A percentile compares a stretch with the other conserved stretches of the same genome.
These are phyloP conservation scores for Betula pendula DNA, from an alignment of 306 rosid species.

Conservation along the genomic window DNA sequence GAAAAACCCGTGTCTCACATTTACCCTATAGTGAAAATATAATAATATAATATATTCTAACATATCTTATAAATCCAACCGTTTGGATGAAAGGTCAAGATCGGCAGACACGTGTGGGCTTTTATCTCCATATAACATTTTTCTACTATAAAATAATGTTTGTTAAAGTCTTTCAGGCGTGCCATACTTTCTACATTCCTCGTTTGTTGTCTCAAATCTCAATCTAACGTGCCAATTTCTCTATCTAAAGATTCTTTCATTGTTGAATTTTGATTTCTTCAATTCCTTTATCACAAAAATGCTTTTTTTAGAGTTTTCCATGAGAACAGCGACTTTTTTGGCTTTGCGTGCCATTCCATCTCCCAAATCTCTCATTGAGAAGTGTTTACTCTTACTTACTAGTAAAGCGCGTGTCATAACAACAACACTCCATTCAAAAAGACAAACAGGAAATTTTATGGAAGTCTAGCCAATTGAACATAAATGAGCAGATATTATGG, in stretches of 20 bases:
- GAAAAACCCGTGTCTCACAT: no score
- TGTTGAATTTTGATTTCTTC: slow-evolving; percentile 23
- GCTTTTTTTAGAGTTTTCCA: slow-evolving; percentile 15
- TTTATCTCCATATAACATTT: slow-evolving; percentile 21
- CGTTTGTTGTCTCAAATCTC: neutral
- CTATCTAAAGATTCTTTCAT: slow-evolving; percentile 23
- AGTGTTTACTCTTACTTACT: slow-evolving; percentile 4
- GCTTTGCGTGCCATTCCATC: slow-evolving; percentile 36
- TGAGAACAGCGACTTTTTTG: slow-evolving; percentile 38
- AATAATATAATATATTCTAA: no score
- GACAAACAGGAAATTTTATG: no score
- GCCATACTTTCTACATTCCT: slow-evolving; percentile 31
- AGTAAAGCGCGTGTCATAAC: slow-evolving; percentile 14
- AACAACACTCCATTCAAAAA: neutral
- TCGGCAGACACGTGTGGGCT: slow-evolving; percentile 30
- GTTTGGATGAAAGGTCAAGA: slow-evolving; percentile 10
- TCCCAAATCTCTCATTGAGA: slow-evolving; percentile 24
- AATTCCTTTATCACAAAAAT: slow-evolving; percentile 19
- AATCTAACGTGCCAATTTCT: slow-evolving; percentile 35
- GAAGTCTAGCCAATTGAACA: no score
- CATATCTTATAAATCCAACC: no score
- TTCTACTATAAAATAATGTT: slow-evolving; percentile 29
- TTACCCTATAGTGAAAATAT: no score
- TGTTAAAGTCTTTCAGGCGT: slow-evolving; percentile 42
- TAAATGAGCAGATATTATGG: no score